A percentile compares a stretch with the other conserved stretches of the same genome.
Conservation (phyloP, 495 filamentous ascomycete species). For the Xylaria flabelliformis region DNA sequence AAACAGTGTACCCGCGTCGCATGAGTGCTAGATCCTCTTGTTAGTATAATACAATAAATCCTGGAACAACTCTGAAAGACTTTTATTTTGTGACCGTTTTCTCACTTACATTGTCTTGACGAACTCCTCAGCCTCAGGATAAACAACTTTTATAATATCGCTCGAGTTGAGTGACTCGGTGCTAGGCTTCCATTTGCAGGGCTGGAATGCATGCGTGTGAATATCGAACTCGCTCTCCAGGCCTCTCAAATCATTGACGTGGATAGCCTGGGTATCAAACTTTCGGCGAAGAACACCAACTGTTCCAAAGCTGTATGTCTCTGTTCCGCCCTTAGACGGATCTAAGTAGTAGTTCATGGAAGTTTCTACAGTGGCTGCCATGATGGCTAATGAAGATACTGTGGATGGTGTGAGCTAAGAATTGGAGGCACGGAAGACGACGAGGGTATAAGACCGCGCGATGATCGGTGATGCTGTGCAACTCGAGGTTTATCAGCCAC, state of each 20-base stretch:
- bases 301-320: conserved; percentile 13
- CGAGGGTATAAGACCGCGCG: not conserved
- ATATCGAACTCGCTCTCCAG: conserved; percentile 15
- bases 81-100: not conserved
- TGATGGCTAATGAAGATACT: not conserved
- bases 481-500: not conserved
- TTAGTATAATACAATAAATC: not conserved
- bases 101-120: conserved; percentile 12
- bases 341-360: conserved; percentile 22
- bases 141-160: not conserved
- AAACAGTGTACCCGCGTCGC: conserved; percentile 22
- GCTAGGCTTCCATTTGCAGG: conserved; percentile 13
- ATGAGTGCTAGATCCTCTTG: not conserved
- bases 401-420: not conserved
- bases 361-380: not conserved
- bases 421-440: not conserved
- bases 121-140: conserved; percentile 18
- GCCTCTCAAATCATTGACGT: conserved; percentile 11
- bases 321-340: conserved; percentile 1
- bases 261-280: conserved; percentile 10
- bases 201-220: conserved; percentile 17
- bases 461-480: not conserved
- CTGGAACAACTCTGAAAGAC: not conserved
- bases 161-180: not conserved
- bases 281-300: conserved; percentile 23